Evolutionary conservation across 495 filamentous ascomycete genomes (phyloP), one percentile per base, ranked within the genome.

Genomic region (Aspergillus steynii): DNA sequence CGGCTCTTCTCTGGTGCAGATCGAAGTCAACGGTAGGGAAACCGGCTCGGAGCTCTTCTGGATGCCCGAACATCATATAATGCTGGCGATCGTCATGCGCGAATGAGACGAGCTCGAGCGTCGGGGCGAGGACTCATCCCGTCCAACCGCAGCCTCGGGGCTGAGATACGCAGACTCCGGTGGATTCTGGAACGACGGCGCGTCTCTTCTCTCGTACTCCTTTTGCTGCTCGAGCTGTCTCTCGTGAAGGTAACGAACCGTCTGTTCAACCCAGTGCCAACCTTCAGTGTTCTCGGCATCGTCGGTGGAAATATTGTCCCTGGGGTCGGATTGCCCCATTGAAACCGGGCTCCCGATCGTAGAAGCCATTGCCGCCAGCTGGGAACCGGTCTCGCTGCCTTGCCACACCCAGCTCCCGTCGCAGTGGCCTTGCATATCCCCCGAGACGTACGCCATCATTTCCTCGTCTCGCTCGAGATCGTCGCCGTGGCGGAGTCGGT

Each of bases 401-500:
- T 86, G 77, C 95, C 95, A 99, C 15, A 94, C 83, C 94, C 94
- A 98, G 29, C 86, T 85, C 28, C 85, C 88, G 27, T 95, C 90
- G 5, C 79, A 78, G 47, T 83, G 84, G n/a, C 89, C 91, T 72
- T 98, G 95, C 74, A 97, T 83, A 72, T 99, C 95, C 0, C 89
- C 92, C 27, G 90, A 94, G 1, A 90, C 87, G 69, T 97, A 96
- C 1, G 87, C 90, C 37, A 98, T 77, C 71, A 99, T 86, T 71
- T 97, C 95, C 64, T 97, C 95, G 70, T 99, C 95, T 25, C 82
- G 75, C n/a, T 91, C 80, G 3, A 92, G 69, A 15, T 83, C 68
- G 1, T 84, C 82, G 34, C 76, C 77, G 15, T 84, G 82, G 49
- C 86, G 78, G 25, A 82, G 45, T 4, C 82, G 90, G 14, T 83